Evolutionary conservation across 2,329 filamentous ascomycete species (phyloP).

Genomic region (Calonectria hawksworthii): DNA sequence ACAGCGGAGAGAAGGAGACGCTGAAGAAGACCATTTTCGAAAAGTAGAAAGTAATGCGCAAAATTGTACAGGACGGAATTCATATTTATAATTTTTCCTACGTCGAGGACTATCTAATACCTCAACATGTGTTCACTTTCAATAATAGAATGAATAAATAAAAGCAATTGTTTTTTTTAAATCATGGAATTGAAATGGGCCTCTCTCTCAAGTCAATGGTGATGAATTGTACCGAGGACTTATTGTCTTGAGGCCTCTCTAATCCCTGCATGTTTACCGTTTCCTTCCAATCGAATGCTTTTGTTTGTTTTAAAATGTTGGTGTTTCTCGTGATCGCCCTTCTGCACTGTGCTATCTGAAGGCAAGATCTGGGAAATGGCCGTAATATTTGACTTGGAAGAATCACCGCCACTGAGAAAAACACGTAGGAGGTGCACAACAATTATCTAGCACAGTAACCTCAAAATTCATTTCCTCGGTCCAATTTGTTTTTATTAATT

Average conservation of each 20-base stretch:
- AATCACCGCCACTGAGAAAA: not conserved
- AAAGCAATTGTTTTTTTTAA: not conserved
- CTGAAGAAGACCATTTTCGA: constrained; percentile 61
- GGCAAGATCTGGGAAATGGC: not conserved
- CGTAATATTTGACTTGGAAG: not conserved
- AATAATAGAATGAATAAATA: not conserved
- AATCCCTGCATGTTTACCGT: no score
- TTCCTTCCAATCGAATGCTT: no score
- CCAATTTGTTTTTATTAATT: not conserved
- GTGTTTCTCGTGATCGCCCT: not conserved
- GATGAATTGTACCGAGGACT: not conserved
- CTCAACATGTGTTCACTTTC: not conserved
- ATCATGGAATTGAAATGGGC: not conserved
- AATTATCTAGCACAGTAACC: not conserved
- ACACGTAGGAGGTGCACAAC: no score
- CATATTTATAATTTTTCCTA: not conserved
- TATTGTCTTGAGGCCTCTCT: not conserved
- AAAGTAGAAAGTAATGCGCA: not conserved
- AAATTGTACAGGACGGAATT: no score
- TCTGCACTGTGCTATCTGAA: not conserved
- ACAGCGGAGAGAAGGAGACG: constrained; percentile 71
- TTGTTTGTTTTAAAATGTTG: not conserved
- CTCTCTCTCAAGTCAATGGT: not conserved
- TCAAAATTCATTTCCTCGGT: not conserved
- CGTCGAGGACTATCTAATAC: not conserved